Percentiles rank a stretch among this genome's conserved stretches.
Evolutionary conservation across 768 basidiomycete genomes (phyloP).

Genomic region (Auricularia auricula-judae): DNA sequence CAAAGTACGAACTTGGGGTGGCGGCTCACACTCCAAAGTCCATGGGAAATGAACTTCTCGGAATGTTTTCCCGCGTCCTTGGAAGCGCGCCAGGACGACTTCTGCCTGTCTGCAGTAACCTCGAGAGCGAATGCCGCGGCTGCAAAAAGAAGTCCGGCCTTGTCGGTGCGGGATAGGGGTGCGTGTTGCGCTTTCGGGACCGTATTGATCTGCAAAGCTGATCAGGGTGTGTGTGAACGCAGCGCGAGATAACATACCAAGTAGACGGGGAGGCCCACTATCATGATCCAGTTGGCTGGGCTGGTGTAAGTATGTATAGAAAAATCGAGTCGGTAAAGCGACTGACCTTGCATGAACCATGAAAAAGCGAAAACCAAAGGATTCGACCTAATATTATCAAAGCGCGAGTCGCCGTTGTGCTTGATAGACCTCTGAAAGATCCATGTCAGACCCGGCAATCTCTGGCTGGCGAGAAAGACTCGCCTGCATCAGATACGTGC

Average conservation of each 20-base stretch:
- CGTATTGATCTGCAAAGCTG: conserved; percentile 30
- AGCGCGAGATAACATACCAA: conserved; percentile 21
- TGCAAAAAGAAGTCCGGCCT: conserved; percentile 42
- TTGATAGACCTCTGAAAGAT: conserved; percentile 31
- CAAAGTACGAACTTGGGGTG: conserved; percentile 54
- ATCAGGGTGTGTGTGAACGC: not conserved
- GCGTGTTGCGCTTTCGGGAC: conserved; percentile 40
- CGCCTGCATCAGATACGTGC: conserved; percentile 45
- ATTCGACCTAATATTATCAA: conserved; percentile 44
- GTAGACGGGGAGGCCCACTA: conserved; percentile 62
- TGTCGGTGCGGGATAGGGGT: conserved; percentile 42
- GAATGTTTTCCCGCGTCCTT: conserved; percentile 56
- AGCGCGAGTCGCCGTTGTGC: conserved; percentile 53
- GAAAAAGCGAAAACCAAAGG: conserved; percentile 39
- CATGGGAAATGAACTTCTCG: conserved; percentile 56
- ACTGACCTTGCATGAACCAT: conserved; percentile 51
- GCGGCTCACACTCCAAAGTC: conserved; percentile 55
- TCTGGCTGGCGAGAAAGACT: conserved; percentile 9
- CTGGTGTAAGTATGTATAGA: not conserved
- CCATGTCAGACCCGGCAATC: no score
- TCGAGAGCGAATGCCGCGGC: conserved; percentile 49
- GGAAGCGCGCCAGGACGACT: conserved; percentile 46
- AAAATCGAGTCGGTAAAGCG: not conserved
- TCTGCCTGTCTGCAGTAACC: conserved; percentile 53
- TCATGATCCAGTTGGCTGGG: conserved; percentile 51